These are phyloP conservation scores for Acanthochlamys bracteata DNA, from an alignment of 106 monocot genomes.

Conservation along the genomic window DNA sequence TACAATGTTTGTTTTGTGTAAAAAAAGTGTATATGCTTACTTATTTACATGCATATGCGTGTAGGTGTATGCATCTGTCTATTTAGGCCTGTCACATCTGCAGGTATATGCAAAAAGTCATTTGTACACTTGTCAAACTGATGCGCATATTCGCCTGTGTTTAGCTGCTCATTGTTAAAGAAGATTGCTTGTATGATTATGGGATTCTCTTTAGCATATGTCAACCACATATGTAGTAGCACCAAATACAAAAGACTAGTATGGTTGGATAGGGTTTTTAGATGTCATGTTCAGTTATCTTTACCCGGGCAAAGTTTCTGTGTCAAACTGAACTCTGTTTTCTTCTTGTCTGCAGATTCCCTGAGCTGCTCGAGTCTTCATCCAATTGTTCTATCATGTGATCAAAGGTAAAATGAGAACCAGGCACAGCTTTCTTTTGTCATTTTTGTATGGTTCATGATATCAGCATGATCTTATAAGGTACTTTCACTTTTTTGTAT, in stretches of 20 bases:
- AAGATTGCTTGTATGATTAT: too few relatives aligned
- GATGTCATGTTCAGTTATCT: background rate
- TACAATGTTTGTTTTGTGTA: background rate
- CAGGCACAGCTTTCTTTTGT: too few relatives aligned
- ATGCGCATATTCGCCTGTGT: too few relatives aligned
- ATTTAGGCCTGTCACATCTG: background rate
- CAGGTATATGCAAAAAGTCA: background rate
- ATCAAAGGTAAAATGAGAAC: background rate
- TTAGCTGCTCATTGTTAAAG: too few relatives aligned
- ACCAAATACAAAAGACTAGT: background rate
- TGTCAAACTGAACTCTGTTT: background rate
- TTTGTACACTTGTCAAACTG: background rate
- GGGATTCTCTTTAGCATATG: too few relatives aligned
- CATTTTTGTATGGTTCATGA: too few relatives aligned
- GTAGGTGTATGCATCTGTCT: background rate
- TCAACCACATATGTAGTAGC: too few relatives aligned
- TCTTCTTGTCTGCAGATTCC: constrained; percentile 24
- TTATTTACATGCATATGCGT: background rate
- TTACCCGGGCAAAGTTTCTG: too few relatives aligned
- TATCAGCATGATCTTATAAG: too few relatives aligned
- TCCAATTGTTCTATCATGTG: constrained; percentile 44
- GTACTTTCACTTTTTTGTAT: too few relatives aligned
- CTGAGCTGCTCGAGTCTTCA: constrained; percentile 29
- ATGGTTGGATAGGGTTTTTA: background rate
- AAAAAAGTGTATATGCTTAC: background rate